Evolutionary conservation across 192 early-diverging fungal genomes (phyloP).

Genomic region (Glomus cerebriforme): DNA sequence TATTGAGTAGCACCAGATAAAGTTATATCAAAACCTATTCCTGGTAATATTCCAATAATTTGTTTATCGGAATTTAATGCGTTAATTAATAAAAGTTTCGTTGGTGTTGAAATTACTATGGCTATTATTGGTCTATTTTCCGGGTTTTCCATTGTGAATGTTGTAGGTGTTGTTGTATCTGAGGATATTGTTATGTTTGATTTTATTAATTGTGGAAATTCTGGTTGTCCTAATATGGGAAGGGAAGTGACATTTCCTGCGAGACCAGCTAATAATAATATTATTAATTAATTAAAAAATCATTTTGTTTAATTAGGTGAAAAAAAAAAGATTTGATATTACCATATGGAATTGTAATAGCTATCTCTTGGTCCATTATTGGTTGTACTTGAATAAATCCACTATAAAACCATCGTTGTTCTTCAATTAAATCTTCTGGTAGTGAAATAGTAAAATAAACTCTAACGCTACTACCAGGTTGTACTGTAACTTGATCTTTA

Average conservation of each 20-base stretch:
- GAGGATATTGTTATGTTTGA: too few species aligned
- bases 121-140: background rate
- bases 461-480: slow-evolving; percentile 35
- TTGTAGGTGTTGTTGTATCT: background rate
- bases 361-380: background rate
- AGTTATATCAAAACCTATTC: background rate
- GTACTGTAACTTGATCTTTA: slow-evolving; percentile 30
- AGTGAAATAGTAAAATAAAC: slow-evolving; percentile 44
- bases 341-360: slow-evolving; percentile 21
- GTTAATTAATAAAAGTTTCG: background rate
- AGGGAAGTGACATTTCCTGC: background rate
- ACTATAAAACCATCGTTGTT: slow-evolving; percentile 49
- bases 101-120: background rate
- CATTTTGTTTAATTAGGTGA: too few species aligned
- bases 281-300: too few species aligned
- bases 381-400: slow-evolving; percentile 48
- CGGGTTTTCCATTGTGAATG: background rate
- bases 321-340: background rate
- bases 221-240: background rate
- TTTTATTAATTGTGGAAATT: background rate
- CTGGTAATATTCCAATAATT: background rate
- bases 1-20: background rate
- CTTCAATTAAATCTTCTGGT: slow-evolving; percentile 34
- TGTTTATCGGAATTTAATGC: background rate
- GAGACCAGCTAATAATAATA: background rate